These are phyloP conservation scores for Arthrobotrys conoides DNA, from an alignment of 2,329 filamentous ascomycete species.

Conservation along the genomic window DNA sequence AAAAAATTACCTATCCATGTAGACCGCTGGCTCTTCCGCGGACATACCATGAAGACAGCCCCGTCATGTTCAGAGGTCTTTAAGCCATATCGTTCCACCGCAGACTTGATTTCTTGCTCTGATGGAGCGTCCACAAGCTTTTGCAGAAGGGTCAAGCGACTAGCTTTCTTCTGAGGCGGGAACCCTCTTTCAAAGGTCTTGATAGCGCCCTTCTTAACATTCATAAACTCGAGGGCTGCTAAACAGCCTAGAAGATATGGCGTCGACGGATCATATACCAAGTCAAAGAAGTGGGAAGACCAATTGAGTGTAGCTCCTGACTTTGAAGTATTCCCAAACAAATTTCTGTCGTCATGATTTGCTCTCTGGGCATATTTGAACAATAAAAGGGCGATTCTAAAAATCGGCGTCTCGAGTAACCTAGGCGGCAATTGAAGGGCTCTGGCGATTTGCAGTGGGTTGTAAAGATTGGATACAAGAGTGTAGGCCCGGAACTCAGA, in stretches of 20 bases:
- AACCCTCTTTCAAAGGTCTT: conserved; percentile 57
- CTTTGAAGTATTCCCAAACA: conserved; percentile 56
- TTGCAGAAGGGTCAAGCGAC: conserved; percentile 45
- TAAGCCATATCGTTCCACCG: conserved; percentile 52
- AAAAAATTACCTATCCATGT: conserved; percentile 58
- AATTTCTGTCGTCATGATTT: conserved; percentile 57
- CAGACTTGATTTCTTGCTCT: conserved; percentile 42
- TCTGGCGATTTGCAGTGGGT: conserved; percentile 44
- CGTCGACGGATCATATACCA: conserved; percentile 50
- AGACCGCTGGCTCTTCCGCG: conserved; percentile 49
- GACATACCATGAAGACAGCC: conserved; percentile 43
- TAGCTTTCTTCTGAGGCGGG: conserved; percentile 57
- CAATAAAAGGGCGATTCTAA: conserved; percentile 42
- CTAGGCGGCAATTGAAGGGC: conserved; percentile 44
- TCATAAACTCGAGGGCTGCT: conserved; percentile 49
- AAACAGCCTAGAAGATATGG: conserved; percentile 53
- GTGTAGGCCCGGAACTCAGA: conserved; percentile 59
- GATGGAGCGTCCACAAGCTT: conserved; percentile 46
- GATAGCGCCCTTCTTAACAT: conserved; percentile 58
- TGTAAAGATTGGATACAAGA: conserved; percentile 54
- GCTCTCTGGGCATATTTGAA: conserved; percentile 55
- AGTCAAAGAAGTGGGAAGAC: conserved; percentile 55
- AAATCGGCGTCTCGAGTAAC: conserved; percentile 45
- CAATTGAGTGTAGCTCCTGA: conserved; percentile 53
- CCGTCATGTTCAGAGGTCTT: conserved; percentile 56